Conservation (phyloP, 495 filamentous ascomycete species). For the Aspergillus sparsus region DNA sequence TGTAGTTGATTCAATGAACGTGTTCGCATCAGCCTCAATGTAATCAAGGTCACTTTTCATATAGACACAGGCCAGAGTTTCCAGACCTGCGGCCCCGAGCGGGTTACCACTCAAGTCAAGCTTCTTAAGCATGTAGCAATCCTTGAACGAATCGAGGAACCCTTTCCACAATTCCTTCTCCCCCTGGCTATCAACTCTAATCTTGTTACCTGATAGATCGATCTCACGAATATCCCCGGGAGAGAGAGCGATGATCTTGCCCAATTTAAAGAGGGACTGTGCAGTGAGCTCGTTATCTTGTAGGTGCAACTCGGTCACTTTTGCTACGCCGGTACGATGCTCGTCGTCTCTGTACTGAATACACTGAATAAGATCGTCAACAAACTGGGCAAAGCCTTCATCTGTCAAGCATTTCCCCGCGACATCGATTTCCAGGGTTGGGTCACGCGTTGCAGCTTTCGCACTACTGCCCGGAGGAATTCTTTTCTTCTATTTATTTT, state of each 20-base stretch:
- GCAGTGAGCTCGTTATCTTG: constrained; percentile 44
- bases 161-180: constrained; percentile 43
- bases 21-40: constrained; percentile 25
- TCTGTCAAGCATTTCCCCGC: constrained; percentile 46
- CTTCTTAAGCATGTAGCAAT: constrained; percentile 46
- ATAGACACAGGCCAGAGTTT: constrained; percentile 47
- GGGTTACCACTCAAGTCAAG: constrained; percentile 49
- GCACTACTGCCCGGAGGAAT: constrained; percentile 36
- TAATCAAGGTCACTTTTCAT: constrained; percentile 40
- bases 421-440: constrained; percentile 49
- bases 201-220: constrained; percentile 49
- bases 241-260: constrained; percentile 38
- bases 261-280: constrained; percentile 37
- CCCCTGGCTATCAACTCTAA: constrained; percentile 35
- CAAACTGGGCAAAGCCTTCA: constrained; percentile 43
- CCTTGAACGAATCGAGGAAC: constrained; percentile 45
- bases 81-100: constrained; percentile 42
- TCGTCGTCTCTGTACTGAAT: constrained; percentile 33
- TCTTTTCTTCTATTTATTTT: constrained; percentile 37
- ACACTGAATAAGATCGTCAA: constrained; percentile 40
- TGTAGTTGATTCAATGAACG: constrained; percentile 12
- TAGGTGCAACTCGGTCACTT: constrained; percentile 50
- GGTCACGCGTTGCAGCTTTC: constrained; percentile 39
- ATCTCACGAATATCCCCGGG: constrained; percentile 47
- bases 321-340: constrained; percentile 33